These are phyloP conservation scores for Candida multigemmis DNA, from an alignment of 805 yeast genomes.

Conservation along the genomic window DNA sequence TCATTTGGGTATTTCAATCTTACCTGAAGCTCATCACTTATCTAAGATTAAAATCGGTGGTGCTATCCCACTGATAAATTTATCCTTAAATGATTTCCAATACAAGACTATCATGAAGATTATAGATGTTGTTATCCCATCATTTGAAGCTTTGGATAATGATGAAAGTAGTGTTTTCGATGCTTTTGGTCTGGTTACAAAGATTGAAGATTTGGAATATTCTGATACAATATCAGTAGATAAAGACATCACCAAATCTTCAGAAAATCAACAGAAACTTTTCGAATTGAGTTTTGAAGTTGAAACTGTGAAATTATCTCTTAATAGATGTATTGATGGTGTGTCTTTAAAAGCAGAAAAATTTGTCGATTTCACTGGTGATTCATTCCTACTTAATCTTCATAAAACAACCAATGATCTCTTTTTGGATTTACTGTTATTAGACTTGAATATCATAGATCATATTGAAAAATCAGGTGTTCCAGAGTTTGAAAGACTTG, in stretches of 20 bases:
- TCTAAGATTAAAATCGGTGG: conserved; percentile 71
- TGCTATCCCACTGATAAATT: conserved; percentile 60
- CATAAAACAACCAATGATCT: conserved; percentile 51
- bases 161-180: conserved; percentile 26
- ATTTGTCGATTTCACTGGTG: conserved; percentile 66
- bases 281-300: conserved; percentile 71
- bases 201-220: conserved; percentile 5
- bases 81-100: conserved; percentile 79
- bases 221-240: conserved; percentile 6
- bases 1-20: conserved; percentile 70
- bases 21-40: conserved; percentile 69
- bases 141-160: conserved; percentile 21
- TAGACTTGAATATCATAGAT: conserved; percentile 66
- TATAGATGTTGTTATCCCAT: conserved; percentile 61
- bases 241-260: background rate
- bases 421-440: conserved; percentile 55
- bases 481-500: conserved; percentile 55
- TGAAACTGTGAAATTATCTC: conserved; percentile 48
- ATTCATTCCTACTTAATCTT: conserved; percentile 50
- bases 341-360: conserved; percentile 53
- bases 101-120: conserved; percentile 81
- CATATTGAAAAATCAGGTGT: conserved; percentile 56
- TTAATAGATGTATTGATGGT: conserved; percentile 61
- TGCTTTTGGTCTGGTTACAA: conserved; percentile 24
- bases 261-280: no score